Conservation (phyloP, 345 rosid species). For the Melaleuca alternifolia region DNA sequence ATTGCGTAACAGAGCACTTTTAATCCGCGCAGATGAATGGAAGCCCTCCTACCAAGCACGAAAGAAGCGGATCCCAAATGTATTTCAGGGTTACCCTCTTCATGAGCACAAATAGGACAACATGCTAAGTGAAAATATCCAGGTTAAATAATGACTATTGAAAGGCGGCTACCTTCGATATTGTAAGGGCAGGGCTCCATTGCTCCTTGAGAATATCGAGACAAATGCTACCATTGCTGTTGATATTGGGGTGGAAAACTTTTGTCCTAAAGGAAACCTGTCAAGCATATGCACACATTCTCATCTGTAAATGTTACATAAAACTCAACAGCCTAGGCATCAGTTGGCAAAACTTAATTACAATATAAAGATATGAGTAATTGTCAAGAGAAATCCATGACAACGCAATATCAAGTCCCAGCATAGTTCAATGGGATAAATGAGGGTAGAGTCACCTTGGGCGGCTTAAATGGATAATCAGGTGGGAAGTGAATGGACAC, state of each 20-base stretch:
- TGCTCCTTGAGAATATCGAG: constrained; percentile 69
- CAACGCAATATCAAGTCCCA: not conserved
- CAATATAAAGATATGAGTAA: not conserved
- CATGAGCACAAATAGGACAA: not conserved
- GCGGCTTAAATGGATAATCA: constrained; percentile 76
- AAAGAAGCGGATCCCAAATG: not conserved
- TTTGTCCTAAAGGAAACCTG: constrained; percentile 64
- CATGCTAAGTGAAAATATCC: not conserved
- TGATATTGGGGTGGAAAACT: constrained; percentile 65
- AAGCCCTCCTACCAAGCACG: not conserved
- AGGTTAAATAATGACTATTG: not conserved
- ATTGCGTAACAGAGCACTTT: not conserved
- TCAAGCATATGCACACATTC: not conserved
- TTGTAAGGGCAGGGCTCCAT: constrained; percentile 71
- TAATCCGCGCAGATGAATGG: not conserved
- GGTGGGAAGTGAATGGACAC: constrained; percentile 78
- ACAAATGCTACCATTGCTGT: constrained; percentile 69
- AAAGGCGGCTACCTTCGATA: constrained; percentile 38
- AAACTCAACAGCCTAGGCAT: not conserved
- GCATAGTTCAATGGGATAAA: not conserved
- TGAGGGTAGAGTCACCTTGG: constrained; percentile 30
- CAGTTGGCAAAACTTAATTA: not conserved
- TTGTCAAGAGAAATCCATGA: not conserved
- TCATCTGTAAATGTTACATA: not conserved
- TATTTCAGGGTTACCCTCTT: not conserved